Base-by-base conservation (phyloP, 805 yeast genomes). In the Cyberlindnera maritima region DNA sequence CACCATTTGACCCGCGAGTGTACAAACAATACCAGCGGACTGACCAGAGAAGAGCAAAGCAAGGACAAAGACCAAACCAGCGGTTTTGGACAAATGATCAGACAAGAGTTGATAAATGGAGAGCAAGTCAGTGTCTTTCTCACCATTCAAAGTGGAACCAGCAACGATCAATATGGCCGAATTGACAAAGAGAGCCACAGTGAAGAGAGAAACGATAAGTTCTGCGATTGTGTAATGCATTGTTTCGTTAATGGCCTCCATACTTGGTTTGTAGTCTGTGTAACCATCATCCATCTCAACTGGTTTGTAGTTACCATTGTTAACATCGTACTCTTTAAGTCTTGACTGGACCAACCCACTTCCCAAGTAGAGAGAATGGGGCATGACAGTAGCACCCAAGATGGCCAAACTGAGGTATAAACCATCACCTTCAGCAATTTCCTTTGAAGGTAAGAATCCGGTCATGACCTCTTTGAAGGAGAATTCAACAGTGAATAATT, bases 341-440 rank as follows among this genome's bases (percentile, higher is more conserved):
- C 97, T 75, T 6, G 96, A 84, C 62, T 89, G 95, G 6, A 88
- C 96, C 46, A 91, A 79, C 13, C 96, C 95, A 1, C 92, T 83
- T 2, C 97, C 97, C 39, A 90, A 72, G 60, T 85, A 90, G 42
- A 90, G 70, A 2, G 94, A 85, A 62, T 91, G 97, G 8, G 97
- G 97, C 97, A 90, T 90, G 21, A 91, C 92, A 2, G 96, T 90
- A 20, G 96, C 96, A 26, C 97, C 97, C 49, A 91, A 69, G 46
- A 91, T 84, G 19, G 96, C 96, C 56, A 92, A 81, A 52, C 90
- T 77, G 42, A 88, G 68, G 58, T 85, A 88, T 29, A 91, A 67
- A 2, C 96, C 97, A 48, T 80, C 79, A 19, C 77, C 79, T 44
- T 76, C 68, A 26, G 80, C 69, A 63, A 79, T 69, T 0, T 70